Evolutionary conservation across 2,329 filamentous ascomycete genomes (phyloP).

Genomic region (Colletotrichum tamarilloi): DNA sequence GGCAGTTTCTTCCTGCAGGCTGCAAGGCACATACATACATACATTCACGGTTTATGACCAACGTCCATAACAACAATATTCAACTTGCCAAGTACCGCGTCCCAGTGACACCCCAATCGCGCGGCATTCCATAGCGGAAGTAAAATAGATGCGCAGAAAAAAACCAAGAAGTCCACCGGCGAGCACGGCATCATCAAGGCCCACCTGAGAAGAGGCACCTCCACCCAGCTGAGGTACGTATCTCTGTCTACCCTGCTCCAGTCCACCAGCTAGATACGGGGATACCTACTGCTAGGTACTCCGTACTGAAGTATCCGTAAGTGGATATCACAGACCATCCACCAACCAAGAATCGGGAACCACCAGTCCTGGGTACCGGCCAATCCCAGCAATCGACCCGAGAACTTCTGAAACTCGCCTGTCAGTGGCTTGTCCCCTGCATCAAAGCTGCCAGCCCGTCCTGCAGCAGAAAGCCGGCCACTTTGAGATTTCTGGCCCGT

Average conservation of each 20-base stretch:
- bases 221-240: constrained; percentile 27
- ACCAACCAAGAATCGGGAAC: constrained; percentile 28
- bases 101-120: constrained; percentile 5
- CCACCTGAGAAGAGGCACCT: constrained; percentile 19
- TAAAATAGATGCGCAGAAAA: neutral
- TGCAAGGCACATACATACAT: constrained; percentile 12
- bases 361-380: constrained; percentile 13
- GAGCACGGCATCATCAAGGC: constrained; percentile 25
- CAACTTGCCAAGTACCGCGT: neutral
- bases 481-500: constrained; percentile 23
- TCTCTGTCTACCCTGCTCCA: neutral
- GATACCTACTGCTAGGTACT: neutral
- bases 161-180: constrained; percentile 20
- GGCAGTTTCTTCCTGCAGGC: constrained; percentile 15
- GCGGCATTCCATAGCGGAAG: neutral
- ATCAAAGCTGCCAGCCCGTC: constrained; percentile 30
- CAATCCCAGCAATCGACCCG: constrained; percentile 32
- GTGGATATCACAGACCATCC: constrained; percentile 16
- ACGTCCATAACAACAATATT: neutral
- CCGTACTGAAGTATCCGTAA: no score
- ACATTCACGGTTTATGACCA: neutral
- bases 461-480: constrained; percentile 19
- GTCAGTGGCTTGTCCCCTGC: constrained; percentile 35
- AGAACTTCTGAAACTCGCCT: constrained; percentile 32
- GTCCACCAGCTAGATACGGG: no score